Base-by-base conservation (phyloP, 1,284 basidiomycete genomes). In the Cutaneotrichosporon cutaneum region DNA sequence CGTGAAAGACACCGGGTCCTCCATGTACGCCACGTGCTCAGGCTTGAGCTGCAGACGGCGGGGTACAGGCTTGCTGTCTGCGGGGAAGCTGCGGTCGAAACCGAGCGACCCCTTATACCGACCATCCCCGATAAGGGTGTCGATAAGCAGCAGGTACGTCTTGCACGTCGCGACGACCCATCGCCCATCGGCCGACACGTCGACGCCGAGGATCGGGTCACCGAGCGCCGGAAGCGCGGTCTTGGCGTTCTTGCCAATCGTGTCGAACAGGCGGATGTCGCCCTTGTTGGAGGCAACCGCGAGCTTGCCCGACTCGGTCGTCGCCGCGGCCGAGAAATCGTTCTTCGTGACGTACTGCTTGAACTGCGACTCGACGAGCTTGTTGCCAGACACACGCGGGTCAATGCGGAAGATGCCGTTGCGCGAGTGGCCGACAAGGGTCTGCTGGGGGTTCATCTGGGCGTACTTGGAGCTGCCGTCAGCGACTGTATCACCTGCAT, bases 231-330 rank as follows among this genome's bases (percentile, higher is more conserved):
- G 93, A 53, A 99, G 82, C n/a, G 94, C 93, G 22, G 96, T 99
- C 86, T 99, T 99, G 36, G 96, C 96, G 72, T 94, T 99, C 85
- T 98, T 99, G 53, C 96, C 96, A 68, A 99, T 92, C 57, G 88
- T 84, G 77, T 99, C 96, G 72, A 95, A 99, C 57, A 99, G 82
- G 52, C 95, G 85, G 67, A 99, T 90, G 76, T 99, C 96, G 64
- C 96, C 96, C 82, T 97, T 99, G 80, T 93, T 90, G 70, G 90
- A 93, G 16, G 92, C 94, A 4, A 99, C 90, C 2, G 94, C 96
- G 58, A 99, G 83, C 75, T 90, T 89, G 26, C 96, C 95, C 10
- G 82, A 80, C 39, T 86, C 87, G 27, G 95, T 98, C 9, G 96
- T 99, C 4, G 91, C 84, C 26, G 97, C 87, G 9, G 92, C 90